Conservation (phyloP, 345 rosid genomes). For the Populus nigra region DNA sequence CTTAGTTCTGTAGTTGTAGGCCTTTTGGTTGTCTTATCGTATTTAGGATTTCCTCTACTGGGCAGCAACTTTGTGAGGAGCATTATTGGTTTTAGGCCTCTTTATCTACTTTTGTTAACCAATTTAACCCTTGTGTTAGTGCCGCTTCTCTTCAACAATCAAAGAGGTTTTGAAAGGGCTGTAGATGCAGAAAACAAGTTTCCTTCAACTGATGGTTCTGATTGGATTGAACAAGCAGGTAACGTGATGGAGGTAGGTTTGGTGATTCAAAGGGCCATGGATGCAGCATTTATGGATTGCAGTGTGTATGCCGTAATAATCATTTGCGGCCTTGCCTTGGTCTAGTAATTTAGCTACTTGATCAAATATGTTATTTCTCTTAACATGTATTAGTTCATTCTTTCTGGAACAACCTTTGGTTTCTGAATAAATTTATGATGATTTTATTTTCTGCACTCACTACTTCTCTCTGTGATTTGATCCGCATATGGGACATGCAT, state of each 20-base stretch:
- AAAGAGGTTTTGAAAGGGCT: slow-evolving; percentile 21
- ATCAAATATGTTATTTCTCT: background rate
- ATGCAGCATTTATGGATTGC: slow-evolving; percentile 67
- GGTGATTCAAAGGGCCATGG: slow-evolving; percentile 55
- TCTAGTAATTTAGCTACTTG: slow-evolving; percentile 17
- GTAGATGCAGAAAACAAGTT: slow-evolving; percentile 24
- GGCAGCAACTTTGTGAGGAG: slow-evolving; percentile 34
- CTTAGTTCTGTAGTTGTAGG: slow-evolving; percentile 48
- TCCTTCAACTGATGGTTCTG: slow-evolving; percentile 30
- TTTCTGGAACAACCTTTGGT: background rate
- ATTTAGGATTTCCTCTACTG: slow-evolving; percentile 53
- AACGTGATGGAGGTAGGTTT: slow-evolving; percentile 59
- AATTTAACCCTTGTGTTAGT: slow-evolving; percentile 54
- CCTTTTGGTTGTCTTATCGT: slow-evolving; percentile 48
- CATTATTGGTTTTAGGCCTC: slow-evolving; percentile 59
- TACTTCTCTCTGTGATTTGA: background rate
- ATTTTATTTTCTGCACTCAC: background rate
- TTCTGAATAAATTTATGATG: background rate
- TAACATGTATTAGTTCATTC: background rate
- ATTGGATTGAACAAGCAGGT: slow-evolving; percentile 60
- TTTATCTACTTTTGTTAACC: slow-evolving; percentile 61
- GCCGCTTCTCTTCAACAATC: slow-evolving; percentile 33
- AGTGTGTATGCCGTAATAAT: slow-evolving; percentile 56
- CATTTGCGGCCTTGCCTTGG: slow-evolving; percentile 52
- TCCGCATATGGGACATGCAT: too few relatives aligned